phyloP scores from a whole-genome alignment of 257 asterid species.

The Gynochthodes officinalis region DNA sequence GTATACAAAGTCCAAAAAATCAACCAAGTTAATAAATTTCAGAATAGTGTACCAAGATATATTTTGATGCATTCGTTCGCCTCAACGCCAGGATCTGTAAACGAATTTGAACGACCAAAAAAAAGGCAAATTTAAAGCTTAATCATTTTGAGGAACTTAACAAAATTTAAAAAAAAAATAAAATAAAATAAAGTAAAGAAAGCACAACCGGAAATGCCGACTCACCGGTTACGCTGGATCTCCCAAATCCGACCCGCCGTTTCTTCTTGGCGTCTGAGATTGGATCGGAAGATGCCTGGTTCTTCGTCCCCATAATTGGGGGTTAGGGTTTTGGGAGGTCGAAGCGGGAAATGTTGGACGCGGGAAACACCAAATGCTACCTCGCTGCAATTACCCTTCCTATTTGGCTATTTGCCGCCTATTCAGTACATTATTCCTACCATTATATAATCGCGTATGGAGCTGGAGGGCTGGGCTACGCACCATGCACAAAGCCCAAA shows the following conservation, averaged over 20 bases:
- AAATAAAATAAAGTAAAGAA: not conserved
- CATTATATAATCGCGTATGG: too few relatives aligned
- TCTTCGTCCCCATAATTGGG: conserved; percentile 79
- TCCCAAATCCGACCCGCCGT: conserved; percentile 63
- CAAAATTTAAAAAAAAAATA: not conserved
- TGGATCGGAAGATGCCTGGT: conserved; percentile 57
- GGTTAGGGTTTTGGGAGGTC: conserved; percentile 58
- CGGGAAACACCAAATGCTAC: conserved; percentile 54
- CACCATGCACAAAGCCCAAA: too few relatives aligned
- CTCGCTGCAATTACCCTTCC: not conserved
- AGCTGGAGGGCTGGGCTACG: too few relatives aligned
- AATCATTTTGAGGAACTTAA: not conserved
- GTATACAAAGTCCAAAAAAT: not conserved
- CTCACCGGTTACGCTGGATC: conserved; percentile 48
- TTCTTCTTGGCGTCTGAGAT: conserved; percentile 48
- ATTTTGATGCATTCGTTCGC: conserved; percentile 71
- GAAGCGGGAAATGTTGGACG: conserved; percentile 72
- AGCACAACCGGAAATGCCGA: conserved; percentile 16
- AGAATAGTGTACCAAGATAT: conserved; percentile 48
- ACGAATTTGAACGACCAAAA: conserved; percentile 8
- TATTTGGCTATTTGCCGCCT: conserved; percentile 3
- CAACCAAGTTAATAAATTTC: not conserved
- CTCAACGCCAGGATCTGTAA: conserved; percentile 74
- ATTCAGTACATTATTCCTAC: too few relatives aligned
- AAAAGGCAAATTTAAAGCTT: conserved; percentile 5